phyloP scores from a whole-genome alignment of 2,329 filamentous ascomycete genomes.

The Cordyceps cateniannulata region DNA sequence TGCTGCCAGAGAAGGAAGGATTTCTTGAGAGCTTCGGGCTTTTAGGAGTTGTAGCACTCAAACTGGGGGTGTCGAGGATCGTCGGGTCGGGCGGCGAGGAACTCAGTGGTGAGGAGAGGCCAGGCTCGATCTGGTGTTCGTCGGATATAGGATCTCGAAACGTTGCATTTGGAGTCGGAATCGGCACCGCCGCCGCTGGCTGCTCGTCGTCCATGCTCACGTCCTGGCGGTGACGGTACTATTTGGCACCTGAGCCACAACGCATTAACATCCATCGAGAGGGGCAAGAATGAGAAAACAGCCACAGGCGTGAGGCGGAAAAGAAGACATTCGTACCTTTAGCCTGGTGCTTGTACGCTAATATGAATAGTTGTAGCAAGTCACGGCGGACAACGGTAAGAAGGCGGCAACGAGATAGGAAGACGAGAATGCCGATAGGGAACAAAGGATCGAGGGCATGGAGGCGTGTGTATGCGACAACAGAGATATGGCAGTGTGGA shows the following conservation, averaged over 20 bases:
- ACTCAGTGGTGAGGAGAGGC: conserved; percentile 33
- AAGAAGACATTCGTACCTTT: background rate
- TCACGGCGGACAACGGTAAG: background rate
- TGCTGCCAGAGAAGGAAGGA: conserved; percentile 75
- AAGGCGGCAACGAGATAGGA: background rate
- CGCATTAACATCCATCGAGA: background rate
- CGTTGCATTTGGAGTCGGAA: conserved; percentile 26
- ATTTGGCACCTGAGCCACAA: background rate
- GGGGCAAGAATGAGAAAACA: background rate
- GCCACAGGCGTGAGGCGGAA: background rate
- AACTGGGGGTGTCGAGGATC: conserved; percentile 42
- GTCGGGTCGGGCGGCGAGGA: conserved; percentile 38
- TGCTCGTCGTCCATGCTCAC: conserved; percentile 22
- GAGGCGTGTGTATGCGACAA: background rate
- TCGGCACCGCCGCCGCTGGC: background rate
- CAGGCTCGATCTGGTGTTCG: conserved; percentile 33
- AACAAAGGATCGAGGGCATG: background rate
- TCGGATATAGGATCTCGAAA: conserved; percentile 34
- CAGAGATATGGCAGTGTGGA: background rate
- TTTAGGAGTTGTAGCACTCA: conserved; percentile 38
- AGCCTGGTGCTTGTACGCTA: background rate
- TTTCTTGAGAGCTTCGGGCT: conserved; percentile 64
- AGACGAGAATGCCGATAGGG: background rate
- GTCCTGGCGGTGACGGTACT: background rate
- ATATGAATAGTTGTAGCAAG: background rate